Evolutionary conservation across 2,329 filamentous ascomycete genomes (phyloP).

Genomic region (Fusarium sp.): DNA sequence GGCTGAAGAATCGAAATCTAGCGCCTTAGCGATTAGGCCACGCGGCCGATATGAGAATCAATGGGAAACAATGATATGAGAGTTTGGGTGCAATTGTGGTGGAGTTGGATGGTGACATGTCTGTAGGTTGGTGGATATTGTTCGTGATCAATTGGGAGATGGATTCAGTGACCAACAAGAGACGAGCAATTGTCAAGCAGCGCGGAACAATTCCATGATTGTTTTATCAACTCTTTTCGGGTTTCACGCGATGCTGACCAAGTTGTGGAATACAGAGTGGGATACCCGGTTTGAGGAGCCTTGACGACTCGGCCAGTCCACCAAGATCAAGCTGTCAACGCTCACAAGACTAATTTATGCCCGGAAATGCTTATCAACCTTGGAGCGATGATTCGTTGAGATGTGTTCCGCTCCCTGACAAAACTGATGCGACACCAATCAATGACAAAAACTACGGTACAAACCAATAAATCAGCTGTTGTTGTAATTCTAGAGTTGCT

Average conservation of each 20-base stretch:
- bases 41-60: too few relatives aligned
- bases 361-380: slow-evolving; percentile 40
- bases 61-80: too few relatives aligned
- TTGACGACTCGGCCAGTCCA: slow-evolving; percentile 10
- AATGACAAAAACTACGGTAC: not conserved
- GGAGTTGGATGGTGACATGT: too few relatives aligned
- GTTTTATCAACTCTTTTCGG: not conserved
- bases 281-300: slow-evolving; percentile 14
- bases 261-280: not conserved
- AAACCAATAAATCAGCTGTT: not conserved
- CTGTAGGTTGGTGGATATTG: too few relatives aligned
- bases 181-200: slow-evolving; percentile 5
- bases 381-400: slow-evolving; percentile 26
- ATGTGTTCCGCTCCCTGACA: slow-evolving; percentile 2
- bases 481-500: slow-evolving; percentile 1
- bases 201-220: slow-evolving; percentile 22
- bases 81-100: too few relatives aligned
- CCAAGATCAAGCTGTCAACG: slow-evolving; percentile 16
- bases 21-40: too few relatives aligned
- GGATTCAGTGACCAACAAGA: slow-evolving; percentile 6
- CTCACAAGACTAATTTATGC: too few relatives aligned
- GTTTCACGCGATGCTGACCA: slow-evolving; percentile 9
- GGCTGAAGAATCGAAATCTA: too few relatives aligned
- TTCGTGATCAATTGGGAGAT: slow-evolving; percentile 6
- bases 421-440: not conserved